These are phyloP conservation scores for Lippia alba DNA, from an alignment of 305 asterid species.

Conservation along the genomic window DNA sequence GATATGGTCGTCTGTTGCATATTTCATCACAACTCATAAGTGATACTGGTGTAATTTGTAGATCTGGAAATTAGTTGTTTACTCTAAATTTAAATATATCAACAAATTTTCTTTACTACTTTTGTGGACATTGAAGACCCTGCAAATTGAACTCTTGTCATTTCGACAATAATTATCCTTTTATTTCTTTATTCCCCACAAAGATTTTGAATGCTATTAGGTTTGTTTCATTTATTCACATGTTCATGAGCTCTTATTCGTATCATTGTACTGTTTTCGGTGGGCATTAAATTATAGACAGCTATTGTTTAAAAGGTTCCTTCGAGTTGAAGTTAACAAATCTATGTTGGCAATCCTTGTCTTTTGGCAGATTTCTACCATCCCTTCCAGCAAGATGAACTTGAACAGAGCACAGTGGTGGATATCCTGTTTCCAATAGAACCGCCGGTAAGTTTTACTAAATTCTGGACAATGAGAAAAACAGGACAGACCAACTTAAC, in stretches of 20 bases:
- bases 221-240: neutral
- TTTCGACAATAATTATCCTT: neutral
- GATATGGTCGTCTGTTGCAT: neutral
- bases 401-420: constrained; percentile 67
- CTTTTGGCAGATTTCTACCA: constrained; percentile 71
- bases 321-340: constrained; percentile 2
- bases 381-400: constrained; percentile 72
- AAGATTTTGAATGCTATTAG: neutral
- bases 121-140: neutral
- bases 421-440: constrained; percentile 62
- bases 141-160: neutral
- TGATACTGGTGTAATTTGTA: neutral
- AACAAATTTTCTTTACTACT: neutral
- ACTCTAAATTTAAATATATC: too few species aligned
- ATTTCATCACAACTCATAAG: neutral
- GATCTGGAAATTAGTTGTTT: too few species aligned
- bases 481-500: neutral
- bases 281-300: too few species aligned
- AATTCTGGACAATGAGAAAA: constrained; percentile 34
- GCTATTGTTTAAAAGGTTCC: neutral
- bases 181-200: constrained; percentile 3
- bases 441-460: constrained; percentile 61
- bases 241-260: too few species aligned
- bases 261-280: neutral
- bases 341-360: constrained; percentile 2